Evolutionary conservation across 805 yeast species (phyloP).

Genomic region (Dipodascopsis tothii): DNA sequence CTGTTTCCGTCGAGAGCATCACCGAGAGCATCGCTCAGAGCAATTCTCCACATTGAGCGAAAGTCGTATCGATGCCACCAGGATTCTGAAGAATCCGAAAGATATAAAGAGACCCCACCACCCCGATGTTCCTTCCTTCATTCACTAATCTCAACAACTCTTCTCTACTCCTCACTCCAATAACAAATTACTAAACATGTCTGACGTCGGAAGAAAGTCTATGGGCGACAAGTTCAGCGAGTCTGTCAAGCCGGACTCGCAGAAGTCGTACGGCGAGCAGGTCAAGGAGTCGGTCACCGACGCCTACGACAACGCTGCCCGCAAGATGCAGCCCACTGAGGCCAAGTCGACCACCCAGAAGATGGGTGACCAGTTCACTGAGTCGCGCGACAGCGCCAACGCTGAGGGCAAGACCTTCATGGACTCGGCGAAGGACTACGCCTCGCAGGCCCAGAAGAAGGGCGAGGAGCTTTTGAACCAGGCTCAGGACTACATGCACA

Average conservation of each 20-base stretch:
- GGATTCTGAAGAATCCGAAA: too few relatives aligned
- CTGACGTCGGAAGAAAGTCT: slow-evolving; percentile 61
- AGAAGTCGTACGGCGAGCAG: slow-evolving; percentile 57
- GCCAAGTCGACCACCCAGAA: slow-evolving; percentile 66
- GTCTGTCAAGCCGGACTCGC: slow-evolving; percentile 59
- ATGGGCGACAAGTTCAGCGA: slow-evolving; percentile 63
- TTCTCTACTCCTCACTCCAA: too few relatives aligned
- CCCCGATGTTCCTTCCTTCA: too few relatives aligned
- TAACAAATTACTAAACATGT: not conserved
- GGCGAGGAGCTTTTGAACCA: slow-evolving; percentile 30
- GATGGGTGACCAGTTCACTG: slow-evolving; percentile 51
- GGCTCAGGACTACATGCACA: slow-evolving; percentile 31
- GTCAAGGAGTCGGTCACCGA: slow-evolving; percentile 66
- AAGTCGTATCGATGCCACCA: too few relatives aligned
- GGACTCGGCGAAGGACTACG: slow-evolving; percentile 29
- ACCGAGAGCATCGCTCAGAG: too few relatives aligned
- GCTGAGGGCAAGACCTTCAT: slow-evolving; percentile 25
- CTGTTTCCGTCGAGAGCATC: too few relatives aligned
- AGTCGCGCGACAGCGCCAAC: slow-evolving; percentile 43
- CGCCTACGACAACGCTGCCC: slow-evolving; percentile 57
- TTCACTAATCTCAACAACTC: too few relatives aligned
- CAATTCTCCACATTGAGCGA: too few relatives aligned
- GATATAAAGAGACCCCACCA: too few relatives aligned
- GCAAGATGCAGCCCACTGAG: slow-evolving; percentile 52
- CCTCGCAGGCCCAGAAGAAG: slow-evolving; percentile 20